Percentiles rank a stretch among this genome's conserved stretches.
Evolutionary conservation across 352 stramenopile genomes (phyloP).

Genomic region (Phytophthora rubi): DNA sequence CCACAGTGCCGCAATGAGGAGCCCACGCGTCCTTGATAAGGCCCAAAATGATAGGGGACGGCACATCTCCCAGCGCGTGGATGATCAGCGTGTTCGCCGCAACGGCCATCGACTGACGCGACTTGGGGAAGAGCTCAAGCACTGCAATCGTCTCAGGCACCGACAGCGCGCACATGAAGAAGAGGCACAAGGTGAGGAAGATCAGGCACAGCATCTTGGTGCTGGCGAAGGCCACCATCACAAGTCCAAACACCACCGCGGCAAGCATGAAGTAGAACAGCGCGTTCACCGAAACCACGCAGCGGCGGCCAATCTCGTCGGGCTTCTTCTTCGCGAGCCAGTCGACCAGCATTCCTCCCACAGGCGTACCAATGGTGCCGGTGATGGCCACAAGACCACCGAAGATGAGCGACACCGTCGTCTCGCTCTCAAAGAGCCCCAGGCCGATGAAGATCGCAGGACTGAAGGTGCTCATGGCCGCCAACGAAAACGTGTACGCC

Average conservation of each 20-base stretch:
- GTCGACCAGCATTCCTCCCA: conserved; percentile 87
- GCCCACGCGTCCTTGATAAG: conserved; percentile 93
- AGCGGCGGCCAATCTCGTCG: conserved; percentile 44
- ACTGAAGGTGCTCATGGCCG: conserved; percentile 87
- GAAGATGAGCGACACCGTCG: conserved; percentile 86
- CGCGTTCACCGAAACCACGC: conserved; percentile 62
- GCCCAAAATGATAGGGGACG: conserved; percentile 93
- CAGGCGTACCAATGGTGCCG: conserved; percentile 87
- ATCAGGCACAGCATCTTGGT: conserved; percentile 67
- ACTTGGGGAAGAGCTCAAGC: conserved; percentile 90
- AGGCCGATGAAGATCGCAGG: conserved; percentile 90
- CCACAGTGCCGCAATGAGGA: conserved; percentile 84
- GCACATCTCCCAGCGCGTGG: conserved; percentile 95
- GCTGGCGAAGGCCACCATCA: conserved; percentile 66
- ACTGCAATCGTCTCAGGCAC: conserved; percentile 86
- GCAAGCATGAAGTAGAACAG: conserved; percentile 75
- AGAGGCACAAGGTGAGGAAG: conserved; percentile 71
- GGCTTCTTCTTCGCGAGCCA: conserved; percentile 45
- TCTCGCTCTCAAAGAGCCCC: conserved; percentile 89
- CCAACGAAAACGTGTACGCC: conserved; percentile 89
- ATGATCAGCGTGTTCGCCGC: conserved; percentile 92
- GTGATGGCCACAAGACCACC: conserved; percentile 82
- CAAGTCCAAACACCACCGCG: conserved; percentile 57
- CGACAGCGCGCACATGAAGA: conserved; percentile 80
- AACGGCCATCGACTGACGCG: conserved; percentile 89